Evolutionary conservation across 2,329 filamentous ascomycete species (phyloP), one percentile per base, ranked within the genome.

Genomic region (Leptographium flavum): DNA sequence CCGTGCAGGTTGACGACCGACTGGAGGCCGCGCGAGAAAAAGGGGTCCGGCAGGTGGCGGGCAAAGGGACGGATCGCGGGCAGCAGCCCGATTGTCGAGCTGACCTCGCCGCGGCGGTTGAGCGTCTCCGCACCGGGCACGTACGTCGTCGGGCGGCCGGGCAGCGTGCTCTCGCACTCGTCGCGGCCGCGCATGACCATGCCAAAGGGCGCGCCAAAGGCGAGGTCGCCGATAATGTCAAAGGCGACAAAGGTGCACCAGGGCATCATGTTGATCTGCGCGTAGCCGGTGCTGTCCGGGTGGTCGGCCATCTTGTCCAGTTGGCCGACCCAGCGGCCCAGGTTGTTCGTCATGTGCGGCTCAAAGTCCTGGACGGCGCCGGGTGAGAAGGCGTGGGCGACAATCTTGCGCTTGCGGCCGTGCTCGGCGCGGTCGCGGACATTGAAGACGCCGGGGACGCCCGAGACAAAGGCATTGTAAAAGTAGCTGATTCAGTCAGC

Each of bases 391-490:
- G 79, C 82, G 57, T 83, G 79, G 3, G 76, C 70, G 30, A 83
- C 71, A 0, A 73, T 80, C 65, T 83, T 83, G 50, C 80, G 71
- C 65, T 84, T 84, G 51, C 79, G 70, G 2, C 76, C 76, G 57
- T 84, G 79, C 54, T 83, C 78, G 7, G 65, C 67, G 46, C 80
- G 69, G 60, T 82, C 74, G 43, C 79, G 68, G 3, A 79, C 83
- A 59, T 83, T 83, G 69, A 83, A 84, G 13, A 84, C 48, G 21
- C 48, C 48, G 13, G 48, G 48, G 2, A 50, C 48, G 25, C 48
- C 48, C 1, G 48, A 50, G 11, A 50, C 48, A 30, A 50, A 50
- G 3, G 48, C 48, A 11, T 45, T 28, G 42, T 50, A 50, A 19
- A 50, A 50, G 22, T 48, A 15, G 37, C 46, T 50, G 38, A 7